Base-by-base conservation (phyloP, 1,284 basidiomycete genomes). In the Rhizoctonia solani region DNA sequence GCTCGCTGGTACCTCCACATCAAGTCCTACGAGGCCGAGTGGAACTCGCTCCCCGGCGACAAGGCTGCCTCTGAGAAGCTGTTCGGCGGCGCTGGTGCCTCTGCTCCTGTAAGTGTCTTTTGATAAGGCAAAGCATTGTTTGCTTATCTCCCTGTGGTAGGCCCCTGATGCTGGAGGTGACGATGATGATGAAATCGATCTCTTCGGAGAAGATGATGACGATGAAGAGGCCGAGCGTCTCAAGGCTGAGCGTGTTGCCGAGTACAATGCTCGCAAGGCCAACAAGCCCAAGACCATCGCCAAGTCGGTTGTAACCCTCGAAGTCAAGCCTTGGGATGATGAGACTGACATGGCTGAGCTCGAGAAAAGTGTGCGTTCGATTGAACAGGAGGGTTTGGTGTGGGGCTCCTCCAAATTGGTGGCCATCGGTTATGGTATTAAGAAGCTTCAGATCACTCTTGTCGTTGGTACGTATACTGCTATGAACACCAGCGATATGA, bases 291-390 rank as follows among this genome's bases (percentile, higher is more conserved):
- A 95, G 82, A 83, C 88, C 53, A 80, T 87, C 69, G 95, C 94
- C 76, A 98, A 98, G 92, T 96, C 93, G 72, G 86, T 96, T 70
- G 93, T 96, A 63, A 99, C 97, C 65, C 82, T 98, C 74, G 95
- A 98, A 73, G 94, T 99, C 72, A 99, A 98, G 82, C 96, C 95
- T 54, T 96, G 95, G 96, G 96, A 99, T 78, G 95, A 98, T 78
- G 95, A 98, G 83, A 99, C 96, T 69, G 93, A 98, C 81, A 95
- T 99, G 93, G 84, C 77, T 61, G 89, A 81, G 66, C 84, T 99
- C 73, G 96, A 99, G 81, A 79, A 83, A 46, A 75, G 82, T 47
- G 95, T 99, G 67, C 89, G 96, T 72, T 88, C 89, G 30, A 89
- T 99, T 75, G 86, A 94, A 79, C 82, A 87, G 83, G 90, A 93